A percentile compares a stretch with the other conserved stretches of the same genome.
Conservation (phyloP, 305 asterid genomes). For the Solanum chacoense region DNA sequence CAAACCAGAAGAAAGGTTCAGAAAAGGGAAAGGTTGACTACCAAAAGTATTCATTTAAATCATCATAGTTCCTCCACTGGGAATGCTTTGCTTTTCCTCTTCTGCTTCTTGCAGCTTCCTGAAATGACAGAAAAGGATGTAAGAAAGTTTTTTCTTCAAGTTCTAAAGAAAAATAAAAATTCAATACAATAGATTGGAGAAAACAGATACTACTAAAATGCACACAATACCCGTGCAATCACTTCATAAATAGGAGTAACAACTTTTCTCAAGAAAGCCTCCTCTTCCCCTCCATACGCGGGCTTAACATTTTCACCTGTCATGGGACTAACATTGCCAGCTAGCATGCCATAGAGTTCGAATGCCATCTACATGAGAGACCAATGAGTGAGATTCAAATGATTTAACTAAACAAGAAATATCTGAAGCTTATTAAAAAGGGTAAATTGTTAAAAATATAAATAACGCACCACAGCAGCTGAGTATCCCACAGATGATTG, state of each 20-base stretch:
- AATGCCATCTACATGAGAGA: constrained; percentile 71
- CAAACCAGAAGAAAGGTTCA: background rate
- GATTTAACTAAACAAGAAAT: background rate
- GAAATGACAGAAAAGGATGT: constrained; percentile 3
- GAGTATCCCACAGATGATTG: background rate
- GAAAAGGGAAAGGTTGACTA: constrained; percentile 14
- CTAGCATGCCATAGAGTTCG: constrained; percentile 96
- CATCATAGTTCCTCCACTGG: constrained; percentile 99
- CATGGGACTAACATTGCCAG: constrained; percentile 96
- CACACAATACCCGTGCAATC: constrained; percentile 60
- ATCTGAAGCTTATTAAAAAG: background rate
- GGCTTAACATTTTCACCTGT: constrained; percentile 99
- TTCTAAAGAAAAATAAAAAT: constrained; percentile 3
- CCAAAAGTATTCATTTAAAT: constrained; percentile 96
- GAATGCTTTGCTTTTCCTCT: constrained; percentile 84
- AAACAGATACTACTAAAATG: background rate
- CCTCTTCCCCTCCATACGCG: constrained; percentile 98
- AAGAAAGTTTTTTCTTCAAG: background rate
- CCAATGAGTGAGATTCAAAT: background rate
- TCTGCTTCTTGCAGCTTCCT: constrained; percentile 93
- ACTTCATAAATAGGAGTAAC: constrained; percentile 95
- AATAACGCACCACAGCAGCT: background rate
- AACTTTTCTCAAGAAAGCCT: constrained; percentile 78
- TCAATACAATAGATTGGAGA: background rate
- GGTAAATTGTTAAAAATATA: background rate